phyloP scores from a whole-genome alignment of 768 basidiomycete genomes.

The Boletus bicolor region DNA sequence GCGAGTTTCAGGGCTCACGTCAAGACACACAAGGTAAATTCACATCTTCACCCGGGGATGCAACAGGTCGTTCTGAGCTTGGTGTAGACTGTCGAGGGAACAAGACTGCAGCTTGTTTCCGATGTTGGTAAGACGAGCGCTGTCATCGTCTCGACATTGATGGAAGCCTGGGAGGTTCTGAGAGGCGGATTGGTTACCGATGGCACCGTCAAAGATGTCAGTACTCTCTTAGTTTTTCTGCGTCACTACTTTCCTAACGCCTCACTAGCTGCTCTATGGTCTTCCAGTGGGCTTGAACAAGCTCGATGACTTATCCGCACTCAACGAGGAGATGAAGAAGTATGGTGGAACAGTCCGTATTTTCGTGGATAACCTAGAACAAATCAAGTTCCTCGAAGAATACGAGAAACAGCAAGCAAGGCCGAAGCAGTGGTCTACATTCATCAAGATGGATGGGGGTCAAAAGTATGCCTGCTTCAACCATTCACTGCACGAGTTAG shows the following conservation, averaged over 20 bases:
- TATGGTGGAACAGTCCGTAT: constrained; percentile 62
- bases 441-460: constrained; percentile 79
- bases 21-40: constrained; percentile 74
- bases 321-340: constrained; percentile 53
- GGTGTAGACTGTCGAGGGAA: constrained; percentile 69
- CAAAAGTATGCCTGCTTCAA: constrained; percentile 52
- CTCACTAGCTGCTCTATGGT: constrained; percentile 73
- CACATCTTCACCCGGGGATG: not conserved
- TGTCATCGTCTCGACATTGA: constrained; percentile 76
- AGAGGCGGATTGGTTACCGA: constrained; percentile 66
- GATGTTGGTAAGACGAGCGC: constrained; percentile 50
- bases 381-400: constrained; percentile 60
- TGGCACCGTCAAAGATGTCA: constrained; percentile 73
- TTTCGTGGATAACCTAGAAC: constrained; percentile 73
- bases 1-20: constrained; percentile 78
- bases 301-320: constrained; percentile 60
- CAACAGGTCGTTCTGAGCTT: constrained; percentile 4
- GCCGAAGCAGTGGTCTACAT: constrained; percentile 63
- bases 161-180: constrained; percentile 78
- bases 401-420: constrained; percentile 45
- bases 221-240: constrained; percentile 24
- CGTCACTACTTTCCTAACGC: constrained; percentile 3
- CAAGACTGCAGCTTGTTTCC: constrained; percentile 63
- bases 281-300: constrained; percentile 71
- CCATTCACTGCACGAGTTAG: not conserved